Percentiles rank a stretch among this genome's conserved stretches.
Conservation (phyloP, 2,329 filamentous ascomycete species). For the Karstenula rhodostoma region DNA sequence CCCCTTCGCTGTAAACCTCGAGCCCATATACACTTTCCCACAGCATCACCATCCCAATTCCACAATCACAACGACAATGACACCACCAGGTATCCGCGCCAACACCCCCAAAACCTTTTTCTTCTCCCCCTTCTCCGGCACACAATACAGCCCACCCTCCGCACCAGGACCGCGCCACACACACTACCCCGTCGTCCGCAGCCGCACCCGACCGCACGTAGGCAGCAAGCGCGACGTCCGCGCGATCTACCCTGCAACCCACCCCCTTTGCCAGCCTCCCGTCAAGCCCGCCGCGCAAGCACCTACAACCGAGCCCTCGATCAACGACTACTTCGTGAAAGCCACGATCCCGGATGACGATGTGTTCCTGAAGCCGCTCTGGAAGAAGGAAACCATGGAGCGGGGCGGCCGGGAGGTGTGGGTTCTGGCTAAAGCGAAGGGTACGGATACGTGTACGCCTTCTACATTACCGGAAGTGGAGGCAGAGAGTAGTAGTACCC, state of each 20-base stretch:
- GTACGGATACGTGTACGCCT: too few relatives aligned
- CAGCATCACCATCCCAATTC: background rate
- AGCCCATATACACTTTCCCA: background rate
- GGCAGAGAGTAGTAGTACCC: too few relatives aligned
- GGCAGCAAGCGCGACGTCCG: conserved; percentile 19
- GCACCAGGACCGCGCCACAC: too few relatives aligned
- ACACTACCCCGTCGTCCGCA: background rate
- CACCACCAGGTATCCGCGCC: conserved; percentile 1
- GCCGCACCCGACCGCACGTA: background rate
- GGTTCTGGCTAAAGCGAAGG: background rate
- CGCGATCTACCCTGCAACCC: conserved; percentile 13
- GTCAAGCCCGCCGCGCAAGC: too few relatives aligned
- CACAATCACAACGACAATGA: background rate
- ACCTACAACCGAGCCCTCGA: too few relatives aligned
- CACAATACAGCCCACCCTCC: background rate
- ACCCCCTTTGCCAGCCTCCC: conserved; percentile 1
- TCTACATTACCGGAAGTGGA: too few relatives aligned
- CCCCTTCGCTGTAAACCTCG: background rate
- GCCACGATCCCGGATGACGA: background rate
- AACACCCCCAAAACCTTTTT: background rate
- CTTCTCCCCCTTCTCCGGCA: conserved; percentile 4
- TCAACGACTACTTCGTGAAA: background rate
- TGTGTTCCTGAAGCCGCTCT: background rate
- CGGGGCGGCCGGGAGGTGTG: background rate
- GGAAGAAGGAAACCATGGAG: background rate